These are phyloP conservation scores for Uromyces viciae-fabae DNA, from an alignment of 1,284 basidiomycete species.

Conservation along the genomic window DNA sequence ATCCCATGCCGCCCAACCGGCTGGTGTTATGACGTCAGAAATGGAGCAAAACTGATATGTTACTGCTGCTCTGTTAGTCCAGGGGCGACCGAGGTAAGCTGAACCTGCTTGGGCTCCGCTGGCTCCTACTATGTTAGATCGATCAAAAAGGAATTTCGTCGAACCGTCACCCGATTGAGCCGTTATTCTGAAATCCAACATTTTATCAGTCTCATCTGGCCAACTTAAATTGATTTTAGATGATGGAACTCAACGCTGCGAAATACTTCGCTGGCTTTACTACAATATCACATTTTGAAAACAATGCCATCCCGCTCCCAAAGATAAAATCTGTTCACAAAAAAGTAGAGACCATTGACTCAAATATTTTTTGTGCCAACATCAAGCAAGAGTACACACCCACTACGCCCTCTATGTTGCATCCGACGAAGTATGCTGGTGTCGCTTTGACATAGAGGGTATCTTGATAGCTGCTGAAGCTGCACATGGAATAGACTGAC, in stretches of 20 bases:
- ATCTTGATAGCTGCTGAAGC: slow-evolving; percentile 42
- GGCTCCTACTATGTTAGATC: slow-evolving; percentile 2
- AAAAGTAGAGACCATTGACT: neutral
- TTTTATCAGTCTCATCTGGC: neutral
- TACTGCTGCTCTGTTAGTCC: slow-evolving; percentile 20
- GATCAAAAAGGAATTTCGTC: slow-evolving; percentile 28
- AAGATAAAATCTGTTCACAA: slow-evolving; percentile 31
- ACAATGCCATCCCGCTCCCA: slow-evolving; percentile 26
- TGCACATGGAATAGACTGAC: slow-evolving; percentile 26
- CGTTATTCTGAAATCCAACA: slow-evolving; percentile 26
- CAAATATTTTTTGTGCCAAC: neutral
- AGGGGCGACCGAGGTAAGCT: slow-evolving; percentile 35
- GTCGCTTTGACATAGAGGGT: slow-evolving; percentile 19
- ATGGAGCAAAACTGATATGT: slow-evolving; percentile 21
- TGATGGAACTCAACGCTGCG: neutral
- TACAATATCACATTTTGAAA: slow-evolving; percentile 11
- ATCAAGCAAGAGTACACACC: slow-evolving; percentile 9
- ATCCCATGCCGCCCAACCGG: slow-evolving; percentile 35
- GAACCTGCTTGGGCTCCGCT: slow-evolving; percentile 7
- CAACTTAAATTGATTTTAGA: too few relatives aligned
- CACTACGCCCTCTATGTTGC: slow-evolving; percentile 34
- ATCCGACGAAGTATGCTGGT: slow-evolving; percentile 11
- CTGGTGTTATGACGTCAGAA: slow-evolving; percentile 31
- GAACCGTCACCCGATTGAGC: slow-evolving; percentile 3
- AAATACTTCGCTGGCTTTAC: neutral